Evolutionary conservation across 2,329 filamentous ascomycete species (phyloP).

Genomic region (Microthyrium microscopicum): DNA sequence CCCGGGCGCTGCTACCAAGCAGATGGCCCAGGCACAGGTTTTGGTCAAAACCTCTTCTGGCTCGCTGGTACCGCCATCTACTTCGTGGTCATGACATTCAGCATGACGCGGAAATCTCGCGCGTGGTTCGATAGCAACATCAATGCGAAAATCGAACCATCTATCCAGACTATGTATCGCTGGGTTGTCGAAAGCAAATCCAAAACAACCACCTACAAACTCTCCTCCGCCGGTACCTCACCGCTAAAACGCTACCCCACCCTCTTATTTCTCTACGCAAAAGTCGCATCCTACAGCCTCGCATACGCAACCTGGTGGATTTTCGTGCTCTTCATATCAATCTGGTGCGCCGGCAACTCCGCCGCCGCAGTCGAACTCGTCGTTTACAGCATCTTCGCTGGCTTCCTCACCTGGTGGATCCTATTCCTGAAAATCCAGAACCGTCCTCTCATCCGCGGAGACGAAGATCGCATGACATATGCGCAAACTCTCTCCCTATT

Average conservation of each 20-base stretch:
- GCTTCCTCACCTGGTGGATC: constrained; percentile 2
- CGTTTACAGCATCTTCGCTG: constrained; percentile 4
- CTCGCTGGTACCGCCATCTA: constrained; percentile 3
- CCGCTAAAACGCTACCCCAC: background rate
- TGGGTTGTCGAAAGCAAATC: background rate
- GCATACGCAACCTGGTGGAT: constrained; percentile 2
- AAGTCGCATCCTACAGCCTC: background rate
- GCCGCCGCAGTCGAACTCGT: constrained; percentile 1
- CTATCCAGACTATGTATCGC: background rate
- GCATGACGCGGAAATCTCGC: background rate
- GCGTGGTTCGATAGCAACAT: constrained; percentile 2
- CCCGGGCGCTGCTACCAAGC: constrained; percentile 3
- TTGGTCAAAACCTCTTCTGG: constrained; percentile 6
- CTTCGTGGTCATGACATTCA: background rate
- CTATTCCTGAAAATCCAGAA: constrained; percentile 4
- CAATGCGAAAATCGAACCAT: background rate
- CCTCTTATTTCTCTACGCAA: background rate
- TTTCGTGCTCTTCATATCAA: constrained; percentile 3
- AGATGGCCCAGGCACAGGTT: background rate
- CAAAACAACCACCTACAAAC: background rate
- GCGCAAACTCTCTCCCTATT: too few species aligned
- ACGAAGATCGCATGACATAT: constrained; percentile 4
- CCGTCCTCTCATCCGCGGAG: background rate
- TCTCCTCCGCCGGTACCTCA: background rate
- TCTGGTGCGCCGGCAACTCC: constrained; percentile 3